phyloP scores from a whole-genome alignment of 1,284 basidiomycete genomes.

The Moniliella sp. region DNA sequence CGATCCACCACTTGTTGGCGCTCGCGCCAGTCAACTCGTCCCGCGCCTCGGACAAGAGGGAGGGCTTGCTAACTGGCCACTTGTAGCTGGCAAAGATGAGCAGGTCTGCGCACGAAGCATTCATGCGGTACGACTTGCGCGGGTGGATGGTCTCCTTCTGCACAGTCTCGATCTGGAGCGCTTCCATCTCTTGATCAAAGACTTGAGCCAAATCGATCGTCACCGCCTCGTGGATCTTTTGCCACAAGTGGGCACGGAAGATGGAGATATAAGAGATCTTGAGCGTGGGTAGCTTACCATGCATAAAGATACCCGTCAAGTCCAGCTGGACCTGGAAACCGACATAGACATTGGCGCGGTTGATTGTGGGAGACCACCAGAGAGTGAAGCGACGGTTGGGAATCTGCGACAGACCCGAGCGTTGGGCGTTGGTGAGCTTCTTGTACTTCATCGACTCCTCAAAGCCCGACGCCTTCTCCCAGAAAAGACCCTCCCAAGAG shows the following conservation, averaged over 20 bases:
- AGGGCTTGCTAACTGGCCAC: constrained; percentile 94
- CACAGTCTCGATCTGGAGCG: constrained; percentile 95
- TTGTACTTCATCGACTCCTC: constrained; percentile 75
- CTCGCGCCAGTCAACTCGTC: constrained; percentile 91
- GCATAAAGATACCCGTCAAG: constrained; percentile 65
- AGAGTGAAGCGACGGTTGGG: constrained; percentile 99
- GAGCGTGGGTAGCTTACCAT: constrained; percentile 82
- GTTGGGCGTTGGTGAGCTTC: constrained; percentile 71
- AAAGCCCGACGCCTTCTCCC: constrained; percentile 44
- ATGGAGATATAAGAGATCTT: constrained; percentile 67
- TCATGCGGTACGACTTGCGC: constrained; percentile 99
- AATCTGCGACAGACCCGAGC: constrained; percentile 89
- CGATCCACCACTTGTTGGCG: constrained; percentile 96
- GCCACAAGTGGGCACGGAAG: constrained; percentile 99
- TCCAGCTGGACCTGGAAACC: constrained; percentile 99
- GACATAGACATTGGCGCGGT: constrained; percentile 93
- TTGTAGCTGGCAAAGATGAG: constrained; percentile 68
- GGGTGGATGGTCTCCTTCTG: constrained; percentile 96
- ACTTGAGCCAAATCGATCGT: constrained; percentile 91
- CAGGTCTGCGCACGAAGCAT: constrained; percentile 77
- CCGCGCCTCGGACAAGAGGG: constrained; percentile 81
- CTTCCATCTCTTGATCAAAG: constrained; percentile 97
- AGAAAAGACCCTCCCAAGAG: constrained; percentile 37
- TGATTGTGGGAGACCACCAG: constrained; percentile 92
- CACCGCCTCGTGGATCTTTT: constrained; percentile 51